Evolutionary conservation across 768 basidiomycete species (phyloP), one percentile per base, ranked within the genome.

Genomic region (Hemileccinum impolitum): DNA sequence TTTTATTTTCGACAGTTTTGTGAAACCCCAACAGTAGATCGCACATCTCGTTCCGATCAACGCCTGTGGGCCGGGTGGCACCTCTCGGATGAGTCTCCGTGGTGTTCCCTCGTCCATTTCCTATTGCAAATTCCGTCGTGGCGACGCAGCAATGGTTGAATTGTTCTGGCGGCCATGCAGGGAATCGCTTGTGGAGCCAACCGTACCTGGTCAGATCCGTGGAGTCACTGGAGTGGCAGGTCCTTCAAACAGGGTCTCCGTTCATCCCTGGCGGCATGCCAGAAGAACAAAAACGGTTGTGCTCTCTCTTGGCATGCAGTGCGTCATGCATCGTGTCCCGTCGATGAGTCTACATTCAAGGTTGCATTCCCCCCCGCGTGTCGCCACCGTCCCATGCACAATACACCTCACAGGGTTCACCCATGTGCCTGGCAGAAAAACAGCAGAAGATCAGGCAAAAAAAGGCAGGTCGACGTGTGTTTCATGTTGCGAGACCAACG

Each of bases 1-100:
- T 48, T 46, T 37, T 48, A 18, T 52, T 53, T 48, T 46, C 32
- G 49, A 55, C 45, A 17, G 37, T 9, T 39, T 23, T 39, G 39
- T 42, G 28, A 35, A 41, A 19, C 46, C 39, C 46, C 60, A 53
- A 13, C 53, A 49, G 36, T 40, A 47, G 48, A 65, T 59, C 55
- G 41, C 50, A 57, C 47, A 45, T 59, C 62, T 60, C n/a, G 44
- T 57, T 54, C 57, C 60, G 53, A 63, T 63, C 60, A 55, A 36
- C n/a, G n/a, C 46, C 44, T 62, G 51, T 57, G 46, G 40, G 37
- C 55, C 21, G 55, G 54, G 49, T 62, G 63, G 57, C 60, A 51
- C 43, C 36, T 28, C 41, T 37, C 31, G 39, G 47, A 47, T 28
- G 39, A 38, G 52, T 54, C 62, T 61, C 60, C 62, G 54, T 63